Evolutionary conservation across 2,329 filamentous ascomycete genomes (phyloP), one percentile per base, ranked within the genome.

Genomic region (Venturia oleaginea): DNA sequence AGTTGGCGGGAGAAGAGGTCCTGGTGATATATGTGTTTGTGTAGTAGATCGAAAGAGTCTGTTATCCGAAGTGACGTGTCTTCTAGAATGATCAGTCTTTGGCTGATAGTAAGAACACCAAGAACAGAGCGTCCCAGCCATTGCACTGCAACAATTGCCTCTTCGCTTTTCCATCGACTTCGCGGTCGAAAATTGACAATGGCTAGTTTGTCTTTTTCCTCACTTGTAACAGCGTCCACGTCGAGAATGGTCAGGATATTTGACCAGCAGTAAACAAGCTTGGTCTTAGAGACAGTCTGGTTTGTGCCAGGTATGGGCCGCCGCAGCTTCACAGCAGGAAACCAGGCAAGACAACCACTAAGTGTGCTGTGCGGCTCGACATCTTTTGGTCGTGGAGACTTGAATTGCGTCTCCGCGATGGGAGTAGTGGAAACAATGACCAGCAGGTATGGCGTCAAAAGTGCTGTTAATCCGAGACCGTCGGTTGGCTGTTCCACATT

Each of bases 341-440:
- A 99, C 94, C 94, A 99, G 40, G 94, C 92, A 61, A 99, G 77
- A 70, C 93, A 96, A 2, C 93, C 95, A 61, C 90, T 97, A 83
- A 99, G 87, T 22, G 93, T 87, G 72, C 92, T 91, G 73, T 99
- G 93, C 1, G 91, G 90, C 34, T 86, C 86, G 11, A 97, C 86
- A 68, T 97, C 93, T 72, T 95, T 97, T 4, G 94, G 93, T 32
- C 94, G 83, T 2, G 91, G 86, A 24, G 91, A 87, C 76, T 99
- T 99, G 75, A 97, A 90, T 72, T 99, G 94, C 0, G 94, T 99
- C 74, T 97, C 92, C 4, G 95, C 94, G 42, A 97, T 84, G 0
- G 94, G 94, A 0, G 93, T 99, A 0, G 94, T 99, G 0, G 95
- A 99, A 15, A 99, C 94, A 70, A 99, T 92, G 43, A 99, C 94